These are phyloP conservation scores for Boletus coccyginus DNA, from an alignment of 768 basidiomycete species.

Conservation along the genomic window DNA sequence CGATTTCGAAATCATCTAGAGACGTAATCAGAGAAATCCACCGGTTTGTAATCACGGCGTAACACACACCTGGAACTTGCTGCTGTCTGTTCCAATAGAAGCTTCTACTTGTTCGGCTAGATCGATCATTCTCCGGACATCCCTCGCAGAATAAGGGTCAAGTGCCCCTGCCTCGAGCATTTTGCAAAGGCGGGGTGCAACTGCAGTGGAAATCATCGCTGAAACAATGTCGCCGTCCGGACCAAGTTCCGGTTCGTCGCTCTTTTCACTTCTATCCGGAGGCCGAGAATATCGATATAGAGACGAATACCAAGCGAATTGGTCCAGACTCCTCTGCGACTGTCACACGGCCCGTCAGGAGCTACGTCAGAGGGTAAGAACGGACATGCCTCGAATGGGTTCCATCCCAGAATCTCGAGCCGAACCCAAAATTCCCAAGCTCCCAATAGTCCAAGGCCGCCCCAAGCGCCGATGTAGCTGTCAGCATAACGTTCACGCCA, in stretches of 20 bases:
- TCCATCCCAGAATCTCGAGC: conserved; percentile 84
- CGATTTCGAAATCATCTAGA: conserved; percentile 57
- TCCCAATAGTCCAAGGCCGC: conserved; percentile 79
- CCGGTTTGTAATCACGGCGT: background rate
- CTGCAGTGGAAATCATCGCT: conserved; percentile 81
- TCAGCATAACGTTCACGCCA: conserved; percentile 82
- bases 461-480: conserved; percentile 85
- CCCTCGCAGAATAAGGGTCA: conserved; percentile 72
- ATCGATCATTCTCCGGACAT: conserved; percentile 65
- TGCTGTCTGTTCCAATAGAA: conserved; percentile 59
- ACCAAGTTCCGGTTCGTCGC: conserved; percentile 60
- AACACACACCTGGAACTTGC: conserved; percentile 57
- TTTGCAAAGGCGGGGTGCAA: conserved; percentile 73
- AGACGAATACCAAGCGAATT: conserved; percentile 80
- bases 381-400: conserved; percentile 69
- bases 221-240: conserved; percentile 86
- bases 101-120: conserved; percentile 79
- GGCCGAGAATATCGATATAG: conserved; percentile 69
- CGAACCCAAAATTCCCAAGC: conserved; percentile 97
- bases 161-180: conserved; percentile 77
- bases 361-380: background rate
- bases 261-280: conserved; percentile 43
- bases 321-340: conserved; percentile 64
- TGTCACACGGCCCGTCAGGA: conserved; percentile 8
- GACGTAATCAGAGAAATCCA: conserved; percentile 9